Evolutionary conservation across 2,329 filamentous ascomycete genomes (phyloP), one percentile per base, ranked within the genome.

Genomic region (Lasiodiplodia citricola): DNA sequence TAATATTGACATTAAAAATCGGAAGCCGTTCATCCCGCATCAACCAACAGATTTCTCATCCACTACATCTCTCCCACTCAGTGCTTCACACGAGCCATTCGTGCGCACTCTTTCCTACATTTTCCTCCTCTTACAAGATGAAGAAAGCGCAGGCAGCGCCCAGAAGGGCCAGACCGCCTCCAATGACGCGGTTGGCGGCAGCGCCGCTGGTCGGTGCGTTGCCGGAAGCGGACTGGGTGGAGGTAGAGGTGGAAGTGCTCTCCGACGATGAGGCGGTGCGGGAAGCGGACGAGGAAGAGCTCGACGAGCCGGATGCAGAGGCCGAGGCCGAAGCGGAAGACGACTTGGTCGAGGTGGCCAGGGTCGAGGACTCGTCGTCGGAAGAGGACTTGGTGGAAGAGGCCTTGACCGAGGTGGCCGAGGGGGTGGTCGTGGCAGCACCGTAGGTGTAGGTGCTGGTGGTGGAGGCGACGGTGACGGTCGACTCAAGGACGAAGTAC

Each of bases 401-500:
- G 37, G 74, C 69, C 41, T 56, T 51, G 28, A 41, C 68, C 23
- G 51, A 35, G n/a, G 58, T 57, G 16, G 71, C 68, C 47, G 70
- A 70, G 11, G 71, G 69, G n/a, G 70, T 68, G 37, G 73, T 71
- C 50, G 75, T 76, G 23, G 76, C 73, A n/a, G 81, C 74, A 58
- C 76, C 75, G 62, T 75, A 72, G 57, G 74, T 73, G 58, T 77
- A 75, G 62, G 73, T 72, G 38, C 74, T 70, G 56, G 70, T 71
- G 35, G 73, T 68, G n/a, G 50, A 37, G 62, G 67, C 67, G 18
- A 78, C 79, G n/a, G 78, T 82, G 68, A 81, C 82, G 70, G 79
- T 78, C 70, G 82, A 83, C 14, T 83, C 74, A 68, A 88, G 79
- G 47, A 80, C 78, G 78, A 87, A 88, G 70, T 80, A 81, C 7